phyloP scores from a whole-genome alignment of 345 rosid genomes.

The Nephelium lappaceum region DNA sequence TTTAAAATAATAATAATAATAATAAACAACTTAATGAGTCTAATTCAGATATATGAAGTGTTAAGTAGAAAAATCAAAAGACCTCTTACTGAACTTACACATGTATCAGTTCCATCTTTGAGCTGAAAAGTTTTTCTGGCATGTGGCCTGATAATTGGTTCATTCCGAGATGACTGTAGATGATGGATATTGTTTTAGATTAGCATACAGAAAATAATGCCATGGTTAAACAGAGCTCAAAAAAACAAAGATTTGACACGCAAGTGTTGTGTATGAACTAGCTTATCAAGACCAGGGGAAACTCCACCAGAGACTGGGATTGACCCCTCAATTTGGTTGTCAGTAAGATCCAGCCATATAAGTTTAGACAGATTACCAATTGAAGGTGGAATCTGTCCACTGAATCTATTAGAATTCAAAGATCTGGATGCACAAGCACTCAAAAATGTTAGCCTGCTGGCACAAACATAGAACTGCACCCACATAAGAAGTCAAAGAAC shows the following conservation, averaged over 20 bases:
- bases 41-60: too few species aligned
- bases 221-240: background rate
- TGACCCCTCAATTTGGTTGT: conserved; percentile 41
- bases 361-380: conserved; percentile 43
- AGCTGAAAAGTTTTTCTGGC: conserved; percentile 43
- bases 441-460: background rate
- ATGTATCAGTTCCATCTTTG: conserved; percentile 43
- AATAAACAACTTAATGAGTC: too few species aligned
- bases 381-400: conserved; percentile 43
- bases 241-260: conserved; percentile 17
- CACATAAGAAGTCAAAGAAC: background rate
- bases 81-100: conserved; percentile 33
- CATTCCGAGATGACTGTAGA: conserved; percentile 41
- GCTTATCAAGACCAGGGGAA: conserved; percentile 49
- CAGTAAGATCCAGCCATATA: conserved; percentile 50
- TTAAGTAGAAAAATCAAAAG: too few species aligned
- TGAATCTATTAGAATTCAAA: conserved; percentile 44
- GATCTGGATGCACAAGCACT: conserved; percentile 35
- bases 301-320: conserved; percentile 45
- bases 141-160: conserved; percentile 42
- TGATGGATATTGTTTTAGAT: background rate
- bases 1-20: too few species aligned
- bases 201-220: background rate
- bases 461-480: background rate
- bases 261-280: conserved; percentile 39